Evolutionary conservation across 306 rosid species (phyloP), one percentile per base, ranked within the genome.

Genomic region (Corylus avellana): DNA sequence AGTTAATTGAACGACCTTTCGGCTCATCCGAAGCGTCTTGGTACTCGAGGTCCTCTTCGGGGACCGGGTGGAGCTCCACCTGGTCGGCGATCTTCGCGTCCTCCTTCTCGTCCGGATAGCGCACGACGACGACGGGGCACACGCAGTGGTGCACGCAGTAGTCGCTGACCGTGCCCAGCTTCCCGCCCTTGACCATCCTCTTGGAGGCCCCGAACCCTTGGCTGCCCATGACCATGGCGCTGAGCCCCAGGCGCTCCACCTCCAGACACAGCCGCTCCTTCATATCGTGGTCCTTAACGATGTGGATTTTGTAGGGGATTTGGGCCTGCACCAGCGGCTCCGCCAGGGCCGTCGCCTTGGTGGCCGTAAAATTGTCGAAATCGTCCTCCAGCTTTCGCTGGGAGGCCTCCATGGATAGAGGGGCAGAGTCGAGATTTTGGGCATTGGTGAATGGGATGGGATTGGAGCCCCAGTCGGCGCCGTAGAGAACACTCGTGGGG

Each of bases 181-280:
- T 86, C 4, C 83, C 84, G 13, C 76, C 78, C 74, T 87, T 91
- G 1, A 84, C 7, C 25, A 75, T 76, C 12, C 94, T 76, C 87
- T 84, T 91, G 0, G 88, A 75, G 5, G 97, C 97, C 17, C 98
- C 97, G 32, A 89, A 88, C 25, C 99, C 98, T 12, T 97, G 81
- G 79, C 99, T 93, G 5, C 98, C 99, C 99, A 96, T 96, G 70
- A 96, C 86, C 48, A 96, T 92, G 48, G 94, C 97, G 78, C 96
- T 88, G 37, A 95, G 96, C 29, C 93, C 92, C 5, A 95, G 79
- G 84, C 99, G 85, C 93, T 95, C 97, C 10, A 95, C 98, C 76
- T 95, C 99, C 87, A 95, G 82, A 75, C 99, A 93, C 0, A 95
- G 92, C 81, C 98, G 61, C 87, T 93, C 97, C 83, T 91, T 95